phyloP scores from a whole-genome alignment of 2,329 filamentous ascomycete genomes.

The Plenodomus biglobosus region DNA sequence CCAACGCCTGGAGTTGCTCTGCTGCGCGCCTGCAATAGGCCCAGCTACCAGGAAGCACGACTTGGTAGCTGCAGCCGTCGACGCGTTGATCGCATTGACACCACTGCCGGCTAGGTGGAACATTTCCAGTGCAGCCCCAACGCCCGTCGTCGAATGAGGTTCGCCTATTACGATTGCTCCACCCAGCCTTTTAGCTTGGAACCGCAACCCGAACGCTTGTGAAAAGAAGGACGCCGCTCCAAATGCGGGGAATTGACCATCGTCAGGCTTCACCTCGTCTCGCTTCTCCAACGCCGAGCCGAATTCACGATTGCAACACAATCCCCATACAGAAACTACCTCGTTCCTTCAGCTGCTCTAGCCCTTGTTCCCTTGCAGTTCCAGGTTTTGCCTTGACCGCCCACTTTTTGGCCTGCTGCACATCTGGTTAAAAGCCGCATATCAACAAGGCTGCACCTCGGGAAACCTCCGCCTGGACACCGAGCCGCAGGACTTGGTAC shows the following conservation, averaged over 20 bases:
- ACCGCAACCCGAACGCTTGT: conserved; percentile 31
- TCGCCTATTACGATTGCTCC: conserved; percentile 31
- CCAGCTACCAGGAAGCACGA: conserved; percentile 1
- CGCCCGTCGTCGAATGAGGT: conserved; percentile 25
- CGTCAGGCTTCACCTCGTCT: conserved; percentile 33
- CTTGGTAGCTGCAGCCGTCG: conserved; percentile 3
- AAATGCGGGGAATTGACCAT: conserved; percentile 43
- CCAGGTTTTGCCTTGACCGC: conserved; percentile 20
- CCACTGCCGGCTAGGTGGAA: conserved; percentile 31
- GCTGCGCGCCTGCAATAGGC: neutral
- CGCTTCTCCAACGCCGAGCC: conserved; percentile 41
- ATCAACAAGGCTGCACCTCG: conserved; percentile 26
- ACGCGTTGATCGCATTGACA: conserved; percentile 1
- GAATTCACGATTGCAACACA: conserved; percentile 33
- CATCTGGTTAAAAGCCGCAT: conserved; percentile 20
- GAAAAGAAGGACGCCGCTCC: conserved; percentile 34
- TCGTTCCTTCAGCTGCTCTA: conserved; percentile 15
- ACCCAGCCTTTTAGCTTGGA: conserved; percentile 25
- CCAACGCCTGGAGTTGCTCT: neutral
- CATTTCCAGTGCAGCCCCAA: conserved; percentile 23
- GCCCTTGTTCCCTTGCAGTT: conserved; percentile 7
- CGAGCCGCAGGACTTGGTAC: conserved; percentile 28
- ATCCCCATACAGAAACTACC: conserved; percentile 25
- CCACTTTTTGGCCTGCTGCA: conserved; percentile 12
- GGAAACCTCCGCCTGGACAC: conserved; percentile 35